Evolutionary conservation across 805 yeast genomes (phyloP), one percentile per base, ranked within the genome.

Genomic region (Ogataea trehalophila): DNA sequence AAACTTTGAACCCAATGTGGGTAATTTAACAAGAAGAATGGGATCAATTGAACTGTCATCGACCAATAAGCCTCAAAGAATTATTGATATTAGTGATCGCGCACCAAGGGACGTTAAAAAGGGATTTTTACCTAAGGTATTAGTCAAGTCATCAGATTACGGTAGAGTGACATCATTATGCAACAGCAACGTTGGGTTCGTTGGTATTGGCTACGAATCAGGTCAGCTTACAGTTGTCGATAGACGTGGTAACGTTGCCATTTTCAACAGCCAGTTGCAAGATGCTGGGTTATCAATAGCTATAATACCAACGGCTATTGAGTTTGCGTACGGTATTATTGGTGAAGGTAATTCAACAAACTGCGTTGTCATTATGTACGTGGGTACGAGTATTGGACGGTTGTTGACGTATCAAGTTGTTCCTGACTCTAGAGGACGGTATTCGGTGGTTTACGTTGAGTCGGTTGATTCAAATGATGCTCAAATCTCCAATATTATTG

Each of bases 191-290:
- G 73, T 89, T 42, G 97, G 97, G 0, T 91, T 94, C 68, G 87
- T 85, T 8, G 94, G 86, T 0, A 71, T 87, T 38, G 95, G 87
- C 0, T 89, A 85, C 62, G 76, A 75, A 41, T 75, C 82, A 14
- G 97, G 98, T n/a, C 74, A 80, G 34, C 51, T 92, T 16, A 66
- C 84, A 2, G 81, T 92, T 0, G 69, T 91, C 49, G 97, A 92
- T 66, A 72, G 87, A 46, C 74, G 97, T 49, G 87, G 87, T 2
- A 80, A 79, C 31, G 74, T 74, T 0, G 65, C 77, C 15, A 78
- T 79, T n/a, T 69, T 67, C 53, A 72, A 72, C 47, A 63, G 67
- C 15, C 46, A 52, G 5, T 47, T 67, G 22, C 42, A 47, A 16
- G 69, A 65, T 40, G 33, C 48, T 5, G 70, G 69, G 2, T 46